Evolutionary conservation across 345 rosid species (phyloP).

Genomic region (Corchorus olitorius): DNA sequence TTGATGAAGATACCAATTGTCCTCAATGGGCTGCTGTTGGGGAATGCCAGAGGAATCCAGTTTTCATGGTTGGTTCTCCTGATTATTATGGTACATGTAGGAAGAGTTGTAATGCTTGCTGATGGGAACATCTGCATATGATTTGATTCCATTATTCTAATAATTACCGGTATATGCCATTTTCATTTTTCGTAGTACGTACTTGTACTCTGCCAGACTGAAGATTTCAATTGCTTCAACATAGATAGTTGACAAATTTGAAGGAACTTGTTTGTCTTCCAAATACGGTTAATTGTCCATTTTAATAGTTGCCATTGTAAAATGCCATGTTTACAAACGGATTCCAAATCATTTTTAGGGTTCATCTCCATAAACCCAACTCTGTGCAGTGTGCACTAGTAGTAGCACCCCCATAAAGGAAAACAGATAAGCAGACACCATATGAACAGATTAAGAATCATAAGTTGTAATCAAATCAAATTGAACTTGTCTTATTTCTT

Average conservation of each 20-base stretch:
- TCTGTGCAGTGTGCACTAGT: too few relatives aligned
- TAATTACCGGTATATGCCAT: slow-evolving; percentile 3
- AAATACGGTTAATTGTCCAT: too few relatives aligned
- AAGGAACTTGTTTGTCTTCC: not conserved
- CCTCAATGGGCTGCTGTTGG: slow-evolving; percentile 75
- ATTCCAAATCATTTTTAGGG: not conserved
- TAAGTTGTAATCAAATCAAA: not conserved
- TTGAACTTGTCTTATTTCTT: not conserved
- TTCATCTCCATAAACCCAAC: not conserved
- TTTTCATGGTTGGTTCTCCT: slow-evolving; percentile 87
- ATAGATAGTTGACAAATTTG: not conserved
- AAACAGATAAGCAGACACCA: too few relatives aligned
- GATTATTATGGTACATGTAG: slow-evolving; percentile 91
- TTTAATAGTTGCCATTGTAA: not conserved
- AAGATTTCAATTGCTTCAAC: not conserved
- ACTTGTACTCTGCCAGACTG: not conserved
- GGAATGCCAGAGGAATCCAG: slow-evolving; percentile 82
- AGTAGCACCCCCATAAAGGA: too few relatives aligned
- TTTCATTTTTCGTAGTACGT: slow-evolving; percentile 9
- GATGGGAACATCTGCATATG: not conserved
- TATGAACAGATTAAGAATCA: too few relatives aligned
- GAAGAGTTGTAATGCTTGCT: slow-evolving; percentile 82
- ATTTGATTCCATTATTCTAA: slow-evolving; percentile 9
- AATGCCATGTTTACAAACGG: not conserved
- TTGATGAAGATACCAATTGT: slow-evolving; percentile 77